Evolutionary conservation across 371 early-diverging fungal genomes (phyloP).

Genomic region (Mortierella sp.): DNA sequence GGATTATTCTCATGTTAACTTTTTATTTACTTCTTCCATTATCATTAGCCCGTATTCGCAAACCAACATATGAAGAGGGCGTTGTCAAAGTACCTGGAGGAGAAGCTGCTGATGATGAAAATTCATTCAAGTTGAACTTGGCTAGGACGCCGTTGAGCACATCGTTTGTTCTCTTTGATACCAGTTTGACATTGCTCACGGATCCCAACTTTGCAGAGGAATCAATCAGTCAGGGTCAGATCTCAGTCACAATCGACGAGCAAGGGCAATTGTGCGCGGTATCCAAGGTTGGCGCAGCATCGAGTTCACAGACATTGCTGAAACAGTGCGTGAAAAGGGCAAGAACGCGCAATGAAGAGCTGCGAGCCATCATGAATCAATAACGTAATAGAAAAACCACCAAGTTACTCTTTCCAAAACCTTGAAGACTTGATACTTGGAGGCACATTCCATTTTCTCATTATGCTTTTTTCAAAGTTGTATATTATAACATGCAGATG

Average conservation of each 20-base stretch:
- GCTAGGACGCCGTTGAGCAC: conserved; percentile 69
- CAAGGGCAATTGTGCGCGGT: conserved; percentile 62
- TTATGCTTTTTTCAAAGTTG: conserved; percentile 3
- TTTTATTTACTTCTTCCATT: neutral
- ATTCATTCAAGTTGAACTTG: conserved; percentile 62
- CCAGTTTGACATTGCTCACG: conserved; percentile 66
- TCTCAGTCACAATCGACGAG: conserved; percentile 77
- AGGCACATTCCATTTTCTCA: neutral
- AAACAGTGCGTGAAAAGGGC: conserved; percentile 62
- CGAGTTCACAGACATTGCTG: conserved; percentile 56
- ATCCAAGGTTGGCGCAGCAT: conserved; percentile 69
- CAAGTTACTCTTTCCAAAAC: neutral
- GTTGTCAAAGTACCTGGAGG: conserved; percentile 69
- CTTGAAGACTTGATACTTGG: neutral
- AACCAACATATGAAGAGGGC: conserved; percentile 70
- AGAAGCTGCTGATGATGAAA: conserved; percentile 35
- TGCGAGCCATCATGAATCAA: conserved; percentile 45
- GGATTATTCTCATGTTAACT: neutral
- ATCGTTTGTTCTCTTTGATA: conserved; percentile 79
- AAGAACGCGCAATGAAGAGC: conserved; percentile 59
- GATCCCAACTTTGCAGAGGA: conserved; percentile 87
- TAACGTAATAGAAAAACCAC: conserved; percentile 8
- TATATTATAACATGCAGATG: conserved; percentile 24
- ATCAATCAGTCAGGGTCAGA: conserved; percentile 64
- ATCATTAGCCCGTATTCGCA: conserved; percentile 72